A percentile compares a stretch with the other conserved stretches of the same genome.
Conservation (phyloP, 192 early-diverging fungal species). For the Backusella australiensis region DNA sequence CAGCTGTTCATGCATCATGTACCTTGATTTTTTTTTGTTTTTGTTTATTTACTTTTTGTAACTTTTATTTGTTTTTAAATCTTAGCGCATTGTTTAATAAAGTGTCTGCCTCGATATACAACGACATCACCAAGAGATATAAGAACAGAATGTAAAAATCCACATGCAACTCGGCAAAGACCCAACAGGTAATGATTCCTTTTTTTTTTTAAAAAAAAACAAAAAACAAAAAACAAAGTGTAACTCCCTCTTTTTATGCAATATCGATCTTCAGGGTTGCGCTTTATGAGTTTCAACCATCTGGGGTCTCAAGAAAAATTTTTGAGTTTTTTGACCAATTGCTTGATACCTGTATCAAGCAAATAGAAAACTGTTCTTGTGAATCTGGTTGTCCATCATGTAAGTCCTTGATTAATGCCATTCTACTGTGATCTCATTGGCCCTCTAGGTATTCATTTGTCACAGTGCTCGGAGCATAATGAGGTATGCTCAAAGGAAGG, state of each 20-base stretch:
- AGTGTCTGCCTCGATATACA: conserved; percentile 34
- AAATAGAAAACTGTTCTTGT: conserved; percentile 45
- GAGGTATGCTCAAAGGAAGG: conserved; percentile 45
- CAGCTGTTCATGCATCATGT: conserved; percentile 51
- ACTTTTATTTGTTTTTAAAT: background rate
- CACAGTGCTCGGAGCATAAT: conserved; percentile 45
- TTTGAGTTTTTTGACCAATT: conserved; percentile 39
- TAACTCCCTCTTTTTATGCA: background rate
- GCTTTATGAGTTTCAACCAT: conserved; percentile 43
- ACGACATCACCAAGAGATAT: conserved; percentile 32
- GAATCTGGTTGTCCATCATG: conserved; percentile 49
- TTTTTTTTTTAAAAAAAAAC: background rate
- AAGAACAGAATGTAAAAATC: conserved; percentile 53
- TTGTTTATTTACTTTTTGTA: background rate
- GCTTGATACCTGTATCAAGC: conserved; percentile 27
- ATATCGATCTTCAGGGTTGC: conserved; percentile 30
- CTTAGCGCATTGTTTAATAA: conserved; percentile 45
- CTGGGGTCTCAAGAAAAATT: conserved; percentile 37
- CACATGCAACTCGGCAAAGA: conserved; percentile 40
- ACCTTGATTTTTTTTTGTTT: background rate
- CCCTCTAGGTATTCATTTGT: conserved; percentile 32
- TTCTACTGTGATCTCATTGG: background rate
- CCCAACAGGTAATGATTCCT: conserved; percentile 34
- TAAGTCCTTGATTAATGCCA: conserved; percentile 4
- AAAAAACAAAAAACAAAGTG: no score